Conservation (phyloP, 495 filamentous ascomycete genomes). For the Xanthoparmelia taractica region DNA sequence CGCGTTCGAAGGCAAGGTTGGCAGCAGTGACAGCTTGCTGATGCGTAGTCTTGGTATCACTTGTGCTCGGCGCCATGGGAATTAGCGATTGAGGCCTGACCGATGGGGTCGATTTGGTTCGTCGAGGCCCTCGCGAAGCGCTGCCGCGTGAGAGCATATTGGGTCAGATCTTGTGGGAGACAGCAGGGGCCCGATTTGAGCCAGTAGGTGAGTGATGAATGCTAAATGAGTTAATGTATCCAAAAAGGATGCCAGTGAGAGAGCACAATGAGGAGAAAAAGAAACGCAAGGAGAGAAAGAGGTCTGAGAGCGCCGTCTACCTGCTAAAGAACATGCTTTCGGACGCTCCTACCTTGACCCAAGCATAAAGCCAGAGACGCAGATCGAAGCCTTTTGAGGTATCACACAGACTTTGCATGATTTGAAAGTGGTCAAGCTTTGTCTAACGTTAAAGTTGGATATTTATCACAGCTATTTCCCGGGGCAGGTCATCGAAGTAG, state of each 20-base stretch:
- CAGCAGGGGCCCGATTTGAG: neutral
- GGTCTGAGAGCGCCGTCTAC: neutral
- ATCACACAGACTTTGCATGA: neutral
- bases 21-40: constrained; percentile 62
- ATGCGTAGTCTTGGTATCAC: constrained; percentile 49
- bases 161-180: constrained; percentile 3
- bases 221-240: constrained; percentile 17
- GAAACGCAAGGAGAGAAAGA: neutral
- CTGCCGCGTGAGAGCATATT: constrained; percentile 43
- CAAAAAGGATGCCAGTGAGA: constrained; percentile 20
- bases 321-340: neutral
- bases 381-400: neutral
- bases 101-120: constrained; percentile 58
- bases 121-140: constrained; percentile 43
- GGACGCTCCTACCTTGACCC: neutral
- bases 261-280: neutral
- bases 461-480: neutral
- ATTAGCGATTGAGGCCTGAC: constrained; percentile 35
- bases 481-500: neutral
- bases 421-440: neutral
- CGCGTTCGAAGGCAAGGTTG: constrained; percentile 54
- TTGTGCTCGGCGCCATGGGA: constrained; percentile 33
- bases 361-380: neutral
- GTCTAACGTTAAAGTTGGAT: neutral
- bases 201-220: constrained; percentile 10